Percentiles rank a stretch among this genome's conserved stretches.
These are phyloP conservation scores for Populus ilicifolia DNA, from an alignment of 345 rosid species.

Conservation along the genomic window DNA sequence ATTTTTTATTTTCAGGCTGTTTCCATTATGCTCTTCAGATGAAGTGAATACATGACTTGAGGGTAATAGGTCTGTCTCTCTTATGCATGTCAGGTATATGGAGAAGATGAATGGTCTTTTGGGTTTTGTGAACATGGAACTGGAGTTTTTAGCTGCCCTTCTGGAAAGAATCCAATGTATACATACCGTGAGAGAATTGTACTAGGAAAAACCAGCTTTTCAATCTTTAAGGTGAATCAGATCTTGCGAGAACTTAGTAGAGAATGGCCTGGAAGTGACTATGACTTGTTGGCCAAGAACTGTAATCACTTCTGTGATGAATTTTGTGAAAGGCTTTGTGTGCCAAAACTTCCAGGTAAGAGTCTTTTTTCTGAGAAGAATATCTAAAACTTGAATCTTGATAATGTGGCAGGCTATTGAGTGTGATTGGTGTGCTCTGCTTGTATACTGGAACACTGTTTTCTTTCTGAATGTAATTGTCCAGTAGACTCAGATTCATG, in stretches of 20 bases:
- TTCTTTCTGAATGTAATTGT: background rate
- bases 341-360: slow-evolving; percentile 87
- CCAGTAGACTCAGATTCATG: background rate
- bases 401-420: background rate
- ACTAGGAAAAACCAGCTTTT: slow-evolving; percentile 61
- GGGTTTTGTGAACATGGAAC: slow-evolving; percentile 92
- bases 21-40: background rate
- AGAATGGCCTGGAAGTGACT: slow-evolving; percentile 75
- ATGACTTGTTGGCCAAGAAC: slow-evolving; percentile 81
- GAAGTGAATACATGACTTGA: background rate
- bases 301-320: slow-evolving; percentile 98
- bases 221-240: slow-evolving; percentile 67
- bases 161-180: slow-evolving; percentile 84
- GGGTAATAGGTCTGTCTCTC: slow-evolving; percentile 15
- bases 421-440: background rate
- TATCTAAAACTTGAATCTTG: background rate
- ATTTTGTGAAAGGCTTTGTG: slow-evolving; percentile 77
- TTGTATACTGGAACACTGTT: background rate
- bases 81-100: slow-evolving; percentile 53
- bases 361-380: background rate
- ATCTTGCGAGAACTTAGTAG: slow-evolving; percentile 75
- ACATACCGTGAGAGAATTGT: slow-evolving; percentile 70
- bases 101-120: slow-evolving; percentile 92
- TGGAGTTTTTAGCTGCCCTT: slow-evolving; percentile 86
- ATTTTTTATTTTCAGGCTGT: background rate